Evolutionary conservation across 2,329 filamentous ascomycete genomes (phyloP), one percentile per base, ranked within the genome.

Genomic region (Fusarium domesticum): DNA sequence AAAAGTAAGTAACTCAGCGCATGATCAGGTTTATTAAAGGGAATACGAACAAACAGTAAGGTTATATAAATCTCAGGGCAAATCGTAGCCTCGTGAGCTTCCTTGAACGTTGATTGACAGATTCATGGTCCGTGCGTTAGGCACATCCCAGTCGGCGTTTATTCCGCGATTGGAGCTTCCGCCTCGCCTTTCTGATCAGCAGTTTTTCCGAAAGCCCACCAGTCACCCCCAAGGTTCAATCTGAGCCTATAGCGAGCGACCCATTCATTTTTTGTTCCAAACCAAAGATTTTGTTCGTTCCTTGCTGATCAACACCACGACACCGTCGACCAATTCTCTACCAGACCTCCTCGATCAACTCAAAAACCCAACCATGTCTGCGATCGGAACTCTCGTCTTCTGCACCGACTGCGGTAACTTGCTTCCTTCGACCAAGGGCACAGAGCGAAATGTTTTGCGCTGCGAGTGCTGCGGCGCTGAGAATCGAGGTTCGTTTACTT

Each of bases 361-460:
- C 31, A 8, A 42, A 33, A 52, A n/a, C n/a, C 54, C 46, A 45
- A 72, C 58, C 50, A 96, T 96, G 92, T 83, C 91, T 54, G 84
- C 88, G 15, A 90, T 96, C 56, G 92, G 90, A 43, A 92, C 90
- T 40, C 76, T 97, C 32, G 84, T 96, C 28, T 97, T 97, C 69
- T 97, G 92, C 73, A 88, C 79, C 42, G 88, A 91, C 65, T 97
- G 92, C 67, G 92, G 92, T 50, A 95, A 95, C 65, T 77, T 96
- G 4, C 75, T 97, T 32, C 89, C 93, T 41, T 80, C 85, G 40
- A 89, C 87, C 36, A 85, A 85, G 51, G 89, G 87, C 48, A 84
- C 83, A 47, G 77, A 81, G 56, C 87, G 89, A 63, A 85, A 86
- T 44, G 78, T 87, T 45, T 72, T 97, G 45, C 76, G 78, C 54